Percentiles rank a stretch among this genome's conserved stretches.
These are phyloP conservation scores for Pichia sporocuriosa DNA, from an alignment of 805 yeast genomes.

Conservation along the genomic window DNA sequence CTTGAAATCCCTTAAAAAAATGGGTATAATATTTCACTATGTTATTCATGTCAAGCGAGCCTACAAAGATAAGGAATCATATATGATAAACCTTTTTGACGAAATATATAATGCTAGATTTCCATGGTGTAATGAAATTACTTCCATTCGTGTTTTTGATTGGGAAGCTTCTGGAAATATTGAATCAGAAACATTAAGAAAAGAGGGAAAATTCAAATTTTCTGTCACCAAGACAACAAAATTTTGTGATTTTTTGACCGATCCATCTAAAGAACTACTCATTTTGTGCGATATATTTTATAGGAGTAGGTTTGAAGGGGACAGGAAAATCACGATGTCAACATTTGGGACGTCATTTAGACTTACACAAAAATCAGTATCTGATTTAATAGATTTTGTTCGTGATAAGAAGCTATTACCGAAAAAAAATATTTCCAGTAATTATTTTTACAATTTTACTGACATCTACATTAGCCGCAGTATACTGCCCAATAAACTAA, in stretches of 20 bases:
- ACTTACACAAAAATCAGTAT: neutral
- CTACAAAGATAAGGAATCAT: neutral
- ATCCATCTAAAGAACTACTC: neutral
- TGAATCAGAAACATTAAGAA: neutral
- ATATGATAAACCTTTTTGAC: neutral
- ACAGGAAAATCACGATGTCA: neutral
- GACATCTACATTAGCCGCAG: neutral
- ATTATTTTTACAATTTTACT: constrained; percentile 1
- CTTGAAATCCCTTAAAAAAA: neutral
- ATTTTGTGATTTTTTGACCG: neutral
- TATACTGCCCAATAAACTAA: neutral
- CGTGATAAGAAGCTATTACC: neutral
- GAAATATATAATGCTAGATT: constrained; percentile 5
- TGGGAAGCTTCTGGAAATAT: neutral
- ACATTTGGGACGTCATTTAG: neutral
- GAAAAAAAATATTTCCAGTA: neutral
- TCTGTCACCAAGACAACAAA: neutral
- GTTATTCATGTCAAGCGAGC: neutral
- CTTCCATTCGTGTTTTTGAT: neutral
- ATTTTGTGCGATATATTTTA: neutral
- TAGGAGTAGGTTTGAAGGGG: no score
- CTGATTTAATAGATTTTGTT: neutral
- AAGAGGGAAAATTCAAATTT: neutral
- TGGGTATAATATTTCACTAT: neutral
- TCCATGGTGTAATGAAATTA: constrained; percentile 1